A percentile compares a stretch with the other conserved stretches of the same genome.
These are phyloP conservation scores for Cordyceps pruinosa DNA, from an alignment of 2,329 filamentous ascomycete species.

Conservation along the genomic window DNA sequence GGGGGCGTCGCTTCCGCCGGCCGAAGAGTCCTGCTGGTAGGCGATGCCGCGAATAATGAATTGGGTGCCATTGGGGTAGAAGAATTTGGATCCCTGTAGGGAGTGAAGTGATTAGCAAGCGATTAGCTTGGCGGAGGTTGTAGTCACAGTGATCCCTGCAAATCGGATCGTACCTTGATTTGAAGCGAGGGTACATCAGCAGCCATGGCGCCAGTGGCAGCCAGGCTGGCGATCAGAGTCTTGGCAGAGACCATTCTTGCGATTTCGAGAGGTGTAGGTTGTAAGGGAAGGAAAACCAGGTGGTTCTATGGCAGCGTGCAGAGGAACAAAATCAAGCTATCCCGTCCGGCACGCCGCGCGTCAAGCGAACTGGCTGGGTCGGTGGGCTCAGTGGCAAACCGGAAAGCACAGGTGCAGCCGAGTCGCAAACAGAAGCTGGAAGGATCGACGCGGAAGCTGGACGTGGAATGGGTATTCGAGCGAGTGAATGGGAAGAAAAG, in stretches of 20 bases:
- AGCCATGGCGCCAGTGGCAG: conserved; percentile 35
- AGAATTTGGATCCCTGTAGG: conserved; percentile 71
- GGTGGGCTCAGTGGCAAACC: too few species aligned
- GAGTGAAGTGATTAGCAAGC: conserved; percentile 5
- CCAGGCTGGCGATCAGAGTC: conserved; percentile 28
- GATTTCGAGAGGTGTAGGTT: not conserved
- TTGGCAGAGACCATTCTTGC: conserved; percentile 18
- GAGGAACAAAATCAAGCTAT: not conserved
- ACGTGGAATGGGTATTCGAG: not conserved
- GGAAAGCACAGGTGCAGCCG: not conserved
- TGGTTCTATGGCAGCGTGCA: not conserved
- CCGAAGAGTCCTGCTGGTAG: conserved; percentile 76
- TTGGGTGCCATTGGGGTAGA: conserved; percentile 65
- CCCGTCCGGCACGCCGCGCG: not conserved
- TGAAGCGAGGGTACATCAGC: conserved; percentile 51
- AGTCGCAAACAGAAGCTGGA: not conserved
- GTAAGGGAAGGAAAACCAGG: conserved; percentile 12
- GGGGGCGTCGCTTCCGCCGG: conserved; percentile 42
- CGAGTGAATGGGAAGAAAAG: not conserved
- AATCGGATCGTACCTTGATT: conserved; percentile 53
- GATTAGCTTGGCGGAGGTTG: not conserved
- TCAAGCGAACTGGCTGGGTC: not conserved
- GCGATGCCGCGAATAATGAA: conserved; percentile 86
- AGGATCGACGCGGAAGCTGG: not conserved
- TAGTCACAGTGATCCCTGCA: not conserved